Percentiles rank a stretch among this genome's conserved stretches.
phyloP scores from a whole-genome alignment of 2,329 filamentous ascomycete species.

The Ophiostoma sp. region DNA sequence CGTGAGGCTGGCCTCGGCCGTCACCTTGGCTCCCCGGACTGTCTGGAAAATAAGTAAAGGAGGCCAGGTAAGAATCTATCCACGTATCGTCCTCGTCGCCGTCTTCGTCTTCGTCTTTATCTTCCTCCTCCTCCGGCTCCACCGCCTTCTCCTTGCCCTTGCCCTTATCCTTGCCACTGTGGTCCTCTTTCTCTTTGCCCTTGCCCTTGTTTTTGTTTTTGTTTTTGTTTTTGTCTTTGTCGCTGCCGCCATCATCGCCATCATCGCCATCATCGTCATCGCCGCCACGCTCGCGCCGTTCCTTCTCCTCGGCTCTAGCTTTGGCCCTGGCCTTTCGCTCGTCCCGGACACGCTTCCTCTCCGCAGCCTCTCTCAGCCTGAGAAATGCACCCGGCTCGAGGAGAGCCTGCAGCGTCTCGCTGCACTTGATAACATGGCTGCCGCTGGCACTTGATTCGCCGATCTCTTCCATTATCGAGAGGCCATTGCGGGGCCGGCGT shows the following conservation, averaged over 20 bases:
- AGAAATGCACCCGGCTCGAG: not conserved
- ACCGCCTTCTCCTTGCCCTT: no score
- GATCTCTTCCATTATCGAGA: not conserved
- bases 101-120: not conserved
- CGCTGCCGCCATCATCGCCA: no score
- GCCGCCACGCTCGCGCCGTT: no score
- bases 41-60: not conserved
- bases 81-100: not conserved
- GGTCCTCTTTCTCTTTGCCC: not conserved
- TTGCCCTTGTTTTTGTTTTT: not conserved
- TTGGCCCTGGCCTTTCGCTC: not conserved
- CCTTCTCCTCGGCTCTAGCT: not conserved
- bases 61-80: not conserved
- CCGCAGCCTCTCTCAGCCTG: not conserved
- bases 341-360: not conserved
- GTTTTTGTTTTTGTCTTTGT: not conserved
- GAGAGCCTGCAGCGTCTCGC: not conserved
- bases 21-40: not conserved
- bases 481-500: no score
- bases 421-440: not conserved
- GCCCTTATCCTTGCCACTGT: no score
- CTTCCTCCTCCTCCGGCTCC: not conserved
- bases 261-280: no score
- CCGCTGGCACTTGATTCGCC: not conserved
- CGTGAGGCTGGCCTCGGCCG: not conserved